Base-by-base conservation (phyloP, 345 rosid genomes). In the Anacardium occidentale region DNA sequence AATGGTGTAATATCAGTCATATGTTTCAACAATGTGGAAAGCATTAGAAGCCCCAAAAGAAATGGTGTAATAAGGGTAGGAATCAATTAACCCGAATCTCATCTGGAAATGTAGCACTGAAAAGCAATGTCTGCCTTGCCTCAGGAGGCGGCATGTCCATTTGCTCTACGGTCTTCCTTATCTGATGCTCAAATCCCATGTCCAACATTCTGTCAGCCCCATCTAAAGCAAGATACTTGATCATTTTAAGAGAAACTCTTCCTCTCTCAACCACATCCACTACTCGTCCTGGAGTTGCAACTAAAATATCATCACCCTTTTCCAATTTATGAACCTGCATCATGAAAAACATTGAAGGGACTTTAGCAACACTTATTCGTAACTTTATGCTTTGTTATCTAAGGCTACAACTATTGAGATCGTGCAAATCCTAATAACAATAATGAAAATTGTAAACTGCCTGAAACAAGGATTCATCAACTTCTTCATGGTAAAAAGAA, bases 141-240 rank as follows among this genome's bases (percentile, higher is more conserved):
- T 81, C 86, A 14, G 85, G 71, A 21, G 86, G 74, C 58, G 90
- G 90, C 88, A 86, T 84, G 64, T 65, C 90, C 82, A 77, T 81
- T 74, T 73, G 81, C 68, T 87, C 78, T 7, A 79, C 88, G 68
- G 84, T 84, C 77, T 76, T 80, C 69, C 90, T 55, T 47, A 87
- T 87, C 74, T 87, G 90, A 21, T 79, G 90, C 74, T 85, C 90
- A 75, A 87, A 87, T 34, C 90, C 90, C 90, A 87, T 87, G 54
- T 86, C 90, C 75, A 86, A 62, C 90, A 86, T 86, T 24, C 86
- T 56, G 45, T 86, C 90, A 50, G 90, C 90, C 72, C 85, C 90
- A 72, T 87, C 90, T 21, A 87, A 55, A 2, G 86, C 86, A 84
- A 87, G 59, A 61, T 84, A 83, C 54, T 61, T 81, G 3, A 86